Evolutionary conservation across 257 asterid genomes (phyloP), one percentile per base, ranked within the genome.

Genomic region (Solanum corneliomulleri): DNA sequence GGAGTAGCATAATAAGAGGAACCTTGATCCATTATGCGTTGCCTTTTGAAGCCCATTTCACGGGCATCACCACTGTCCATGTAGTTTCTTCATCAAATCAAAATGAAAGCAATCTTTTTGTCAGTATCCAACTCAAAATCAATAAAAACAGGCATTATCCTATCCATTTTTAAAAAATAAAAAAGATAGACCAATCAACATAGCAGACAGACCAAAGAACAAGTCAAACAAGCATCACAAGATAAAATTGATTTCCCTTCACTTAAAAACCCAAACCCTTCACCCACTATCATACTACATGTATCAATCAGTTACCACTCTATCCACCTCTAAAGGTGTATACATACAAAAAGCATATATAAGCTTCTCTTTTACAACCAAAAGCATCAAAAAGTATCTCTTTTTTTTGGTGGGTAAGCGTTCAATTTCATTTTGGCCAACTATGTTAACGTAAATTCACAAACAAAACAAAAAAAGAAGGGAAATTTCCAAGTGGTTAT

Each of bases 1-100:
- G 91, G 90, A 72, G 93, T 83, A 20, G 91, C 91, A 86, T 93
- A 95, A 89, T 91, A 96, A 18, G 98, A 89, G 21, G 98, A 87
- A 58, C 93, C 94, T 68, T 92, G 96, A 88, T 95, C 98, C 98
- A 95, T 94, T 83, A 97, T 81, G 11, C 99, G 90, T 91, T 95
- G 99, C 71, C 99, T 91, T 92, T 97, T 97, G 87, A 94, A 90
- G 39, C 99, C 96, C 98, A 93, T 93, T 89, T 95, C 98, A 72
- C 98, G 92, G 21, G 98, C 95, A 86, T 97, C 98, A 20, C 93
- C 96, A 83, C 93, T 62, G 62, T 93, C 98, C 31, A 83, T 74
- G 75, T 89, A 94, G 90, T 95, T 94, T 71, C 99, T 97, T 75
- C 49, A 49, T 72, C 18, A 45, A 29, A 80, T 47, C 85, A 80